Conservation (phyloP, 345 rosid genomes). For the Heritiera fomes region DNA sequence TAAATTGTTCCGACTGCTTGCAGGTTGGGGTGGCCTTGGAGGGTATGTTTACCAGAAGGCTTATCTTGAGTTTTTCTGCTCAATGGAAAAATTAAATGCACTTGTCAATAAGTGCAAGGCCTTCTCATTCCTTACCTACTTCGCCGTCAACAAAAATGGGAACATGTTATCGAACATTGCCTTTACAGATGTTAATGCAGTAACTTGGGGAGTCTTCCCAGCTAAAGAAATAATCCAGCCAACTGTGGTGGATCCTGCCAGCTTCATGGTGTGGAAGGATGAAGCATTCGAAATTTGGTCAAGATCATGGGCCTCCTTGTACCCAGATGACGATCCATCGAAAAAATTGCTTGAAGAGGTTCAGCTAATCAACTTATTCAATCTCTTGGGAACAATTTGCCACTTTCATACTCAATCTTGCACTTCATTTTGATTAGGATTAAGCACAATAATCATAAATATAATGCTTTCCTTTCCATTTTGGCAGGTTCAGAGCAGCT, state of each 20-base stretch:
- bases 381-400: neutral
- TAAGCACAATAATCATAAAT: neutral
- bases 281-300: conserved; percentile 98
- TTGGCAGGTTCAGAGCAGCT: conserved; percentile 75
- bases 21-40: conserved; percentile 99
- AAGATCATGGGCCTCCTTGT: conserved; percentile 78
- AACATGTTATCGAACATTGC: conserved; percentile 58
- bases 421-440: neutral
- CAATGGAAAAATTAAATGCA: conserved; percentile 58
- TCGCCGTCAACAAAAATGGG: conserved; percentile 73
- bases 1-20: conserved; percentile 17
- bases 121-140: conserved; percentile 58
- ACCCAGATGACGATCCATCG: conserved; percentile 69
- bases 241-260: conserved; percentile 91
- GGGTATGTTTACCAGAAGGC: conserved; percentile 97
- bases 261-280: conserved; percentile 94
- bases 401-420: neutral
- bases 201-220: conserved; percentile 97
- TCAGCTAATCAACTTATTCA: neutral
- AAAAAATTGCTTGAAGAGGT: conserved; percentile 80
- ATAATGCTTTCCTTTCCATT: neutral
- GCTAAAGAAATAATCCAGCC: conserved; percentile 90
- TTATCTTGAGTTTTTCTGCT: conserved; percentile 93
- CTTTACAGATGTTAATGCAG: conserved; percentile 68
- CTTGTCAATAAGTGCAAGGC: conserved; percentile 71